Evolutionary conservation across 306 rosid species (phyloP).

Genomic region (Lupinus albus): DNA sequence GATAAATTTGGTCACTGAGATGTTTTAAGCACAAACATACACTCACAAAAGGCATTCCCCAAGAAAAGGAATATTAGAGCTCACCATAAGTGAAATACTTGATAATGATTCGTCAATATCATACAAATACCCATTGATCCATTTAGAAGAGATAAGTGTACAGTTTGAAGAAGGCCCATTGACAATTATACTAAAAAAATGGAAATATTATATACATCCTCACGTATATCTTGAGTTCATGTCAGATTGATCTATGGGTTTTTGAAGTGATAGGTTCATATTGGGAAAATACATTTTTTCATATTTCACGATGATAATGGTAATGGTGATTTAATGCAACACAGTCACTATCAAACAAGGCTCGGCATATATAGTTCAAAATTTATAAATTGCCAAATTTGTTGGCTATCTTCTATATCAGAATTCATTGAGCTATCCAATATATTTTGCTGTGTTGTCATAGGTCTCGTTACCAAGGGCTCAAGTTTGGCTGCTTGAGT

Average conservation of each 20-base stretch:
- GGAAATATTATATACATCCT: neutral
- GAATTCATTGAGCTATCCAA: no score
- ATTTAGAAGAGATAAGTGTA: slow-evolving; percentile 1
- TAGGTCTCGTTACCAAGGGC: no score
- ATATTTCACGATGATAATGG: neutral
- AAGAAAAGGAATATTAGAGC: neutral
- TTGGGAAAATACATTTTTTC: neutral
- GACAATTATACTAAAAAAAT: neutral
- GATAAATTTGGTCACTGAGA: slow-evolving; percentile 1
- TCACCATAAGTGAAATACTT: neutral
- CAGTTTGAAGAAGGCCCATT: slow-evolving; percentile 12
- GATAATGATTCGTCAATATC: slow-evolving; percentile 7
- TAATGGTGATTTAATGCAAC: neutral
- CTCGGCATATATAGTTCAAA: neutral
- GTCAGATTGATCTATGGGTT: neutral
- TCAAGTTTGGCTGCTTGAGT: no score
- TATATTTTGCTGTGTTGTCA: neutral
- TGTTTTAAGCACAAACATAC: neutral
- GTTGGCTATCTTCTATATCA: neutral
- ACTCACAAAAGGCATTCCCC: slow-evolving; percentile 6
- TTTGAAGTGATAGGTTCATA: slow-evolving; percentile 2
- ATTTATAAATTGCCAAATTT: neutral
- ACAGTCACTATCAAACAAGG: neutral
- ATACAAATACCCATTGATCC: slow-evolving; percentile 19
- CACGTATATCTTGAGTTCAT: slow-evolving; percentile 7